A percentile compares a stretch with the other conserved stretches of the same genome.
These are phyloP conservation scores for Beauveria sp. DNA, from an alignment of 2,329 filamentous ascomycete genomes.

Conservation along the genomic window DNA sequence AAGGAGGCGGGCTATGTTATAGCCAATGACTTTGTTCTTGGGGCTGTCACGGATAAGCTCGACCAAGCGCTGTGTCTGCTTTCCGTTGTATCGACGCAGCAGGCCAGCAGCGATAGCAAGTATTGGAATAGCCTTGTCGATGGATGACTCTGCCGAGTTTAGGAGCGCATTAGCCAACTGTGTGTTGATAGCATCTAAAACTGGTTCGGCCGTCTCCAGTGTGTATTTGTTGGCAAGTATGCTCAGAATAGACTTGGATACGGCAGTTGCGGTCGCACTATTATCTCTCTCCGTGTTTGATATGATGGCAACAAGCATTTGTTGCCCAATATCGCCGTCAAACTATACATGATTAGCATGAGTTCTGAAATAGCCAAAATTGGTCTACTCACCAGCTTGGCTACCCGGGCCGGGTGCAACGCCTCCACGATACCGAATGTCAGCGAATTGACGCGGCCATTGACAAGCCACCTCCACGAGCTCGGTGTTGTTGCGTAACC, in stretches of 20 bases:
- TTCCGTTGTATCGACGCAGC: conserved; percentile 30
- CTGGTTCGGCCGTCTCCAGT: conserved; percentile 23
- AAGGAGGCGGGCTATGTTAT: conserved; percentile 33
- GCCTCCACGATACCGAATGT: conserved; percentile 31
- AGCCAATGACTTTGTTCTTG: conserved; percentile 25
- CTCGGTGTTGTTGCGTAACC: conserved; percentile 16
- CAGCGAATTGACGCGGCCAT: conserved; percentile 25
- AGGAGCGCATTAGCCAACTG: conserved; percentile 17
- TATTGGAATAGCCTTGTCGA: conserved; percentile 24
- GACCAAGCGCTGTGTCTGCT: conserved; percentile 25
- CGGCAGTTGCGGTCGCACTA: conserved; percentile 17
- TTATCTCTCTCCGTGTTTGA: conserved; percentile 17
- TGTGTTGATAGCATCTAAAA: conserved; percentile 22
- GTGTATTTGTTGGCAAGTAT: conserved; percentile 39
- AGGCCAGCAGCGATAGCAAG: conserved; percentile 31
- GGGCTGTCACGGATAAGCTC: conserved; percentile 29
- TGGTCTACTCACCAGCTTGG: conserved; percentile 25
- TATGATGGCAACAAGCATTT: conserved; percentile 24
- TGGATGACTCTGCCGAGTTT: not conserved
- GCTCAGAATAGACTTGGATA: conserved; percentile 28
- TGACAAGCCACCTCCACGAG: conserved; percentile 26
- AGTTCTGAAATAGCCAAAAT: not conserved
- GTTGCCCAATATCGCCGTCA: conserved; percentile 27
- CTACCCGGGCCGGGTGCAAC: conserved; percentile 26
- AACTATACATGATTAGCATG: conserved; percentile 23